Evolutionary conservation across 129 eudicot species (phyloP), one percentile per base, ranked within the genome.

Genomic region (Artemisia tridentata): DNA sequence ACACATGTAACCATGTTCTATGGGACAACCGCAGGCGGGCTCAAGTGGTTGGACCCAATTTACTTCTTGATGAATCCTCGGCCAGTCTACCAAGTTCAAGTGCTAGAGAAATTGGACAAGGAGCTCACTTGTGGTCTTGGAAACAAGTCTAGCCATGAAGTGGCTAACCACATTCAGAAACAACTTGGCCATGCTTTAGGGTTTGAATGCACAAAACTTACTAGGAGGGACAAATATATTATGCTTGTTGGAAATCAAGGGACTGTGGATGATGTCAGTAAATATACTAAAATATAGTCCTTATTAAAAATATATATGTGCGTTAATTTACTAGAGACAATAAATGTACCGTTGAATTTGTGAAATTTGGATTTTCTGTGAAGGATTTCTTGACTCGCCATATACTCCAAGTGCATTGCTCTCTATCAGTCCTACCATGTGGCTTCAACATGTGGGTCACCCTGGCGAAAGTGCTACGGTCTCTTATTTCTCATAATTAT

Each of bases 31-130:
- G 55, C 55, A 3, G 5, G 55, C 17, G 55, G 55, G 55, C 17
- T 12, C 55, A 50, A 50, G 14, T 50, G 5, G 16, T 12, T 50
- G 55, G 55, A 50, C 55, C 55, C 86, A 1, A 78, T 74, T 68
- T 84, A 75, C 17, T 73, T 76, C 60, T 84, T 80, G 54, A 86
- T 86, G 92, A 81, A 86, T 48, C 92, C 88, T 0, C 78, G 83
- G 72, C 88, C 86, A 11, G 78, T 71, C 2, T 86, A 75, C 38
- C 88, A 86, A 57, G 71, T 84, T 49, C 84, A 86, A 0, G 84
- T 86, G 56, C 61, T 84, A 80, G 58, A 79, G 18, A 67, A 73
- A 20, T 29, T 86, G 60, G 84, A 85, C 0, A 20, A 16, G 0
- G 85, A 79, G 46, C 63, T 78, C 19, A 72, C 80, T 11, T 77